Base-by-base conservation (phyloP, 805 yeast genomes). In the Candida sonorensis region DNA sequence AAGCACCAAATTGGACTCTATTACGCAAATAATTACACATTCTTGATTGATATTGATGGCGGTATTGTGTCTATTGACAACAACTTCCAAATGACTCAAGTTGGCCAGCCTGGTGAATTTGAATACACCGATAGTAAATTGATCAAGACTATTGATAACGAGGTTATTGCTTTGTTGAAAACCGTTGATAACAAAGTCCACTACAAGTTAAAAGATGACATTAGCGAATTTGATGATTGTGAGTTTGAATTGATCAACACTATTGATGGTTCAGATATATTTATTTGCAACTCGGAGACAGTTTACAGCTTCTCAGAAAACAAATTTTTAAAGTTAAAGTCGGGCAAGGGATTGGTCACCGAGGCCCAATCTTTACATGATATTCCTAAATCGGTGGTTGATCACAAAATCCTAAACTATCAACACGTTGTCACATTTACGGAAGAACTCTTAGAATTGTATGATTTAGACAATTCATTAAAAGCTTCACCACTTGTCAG, bases 341-440 rank as follows among this genome's bases (percentile, higher is more conserved):
- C 30, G 2, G 35, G 40, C 3, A 23, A 30, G n/a, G 15, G 27
- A 10, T 23, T 40, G 23, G 17, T 36, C 8, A 15, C 35, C 15
- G 38, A 24, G 10, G 7, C 13, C 7, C 19, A 13, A 17, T 18
- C 17, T 30, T 28, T 17, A 26, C 13, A 15, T 5, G 16, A 23
- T 6, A 23, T 23, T 6, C 10, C 26, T n/a, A 7, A n/a, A 23
- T 9, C 16, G 5, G 26, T 12, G 5, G 5, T 27, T 4, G 11
- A 18, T 13, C 24, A 41, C 15, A 19, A 33, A 10, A 24, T 37
- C 11, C 31, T 44, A 14, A 27, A 44, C 28, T 42, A 42, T 4
- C 50, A 48, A 15, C 40, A 40, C n/a, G 33, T 52, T 1, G 36
- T 44, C 11, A 42, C 30, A 3, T 30, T 47, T 26, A 34, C 53